Conservation (phyloP, 2,329 filamentous ascomycete species). For the Myriosclerotinia scirpicola region DNA sequence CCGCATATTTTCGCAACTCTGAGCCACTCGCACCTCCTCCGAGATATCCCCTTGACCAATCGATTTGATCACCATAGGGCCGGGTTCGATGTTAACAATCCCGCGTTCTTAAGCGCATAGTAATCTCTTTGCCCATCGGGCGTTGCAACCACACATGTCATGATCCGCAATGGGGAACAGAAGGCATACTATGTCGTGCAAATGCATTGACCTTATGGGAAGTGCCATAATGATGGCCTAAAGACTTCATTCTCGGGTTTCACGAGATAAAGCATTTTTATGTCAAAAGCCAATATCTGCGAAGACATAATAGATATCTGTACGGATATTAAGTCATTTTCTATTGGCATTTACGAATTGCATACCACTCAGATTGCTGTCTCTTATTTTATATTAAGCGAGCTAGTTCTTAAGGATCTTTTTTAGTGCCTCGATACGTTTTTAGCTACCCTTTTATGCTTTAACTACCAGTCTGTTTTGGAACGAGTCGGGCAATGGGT, state of each 20-base stretch:
- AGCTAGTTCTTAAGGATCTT: neutral
- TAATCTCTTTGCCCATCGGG: neutral
- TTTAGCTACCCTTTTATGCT: neutral
- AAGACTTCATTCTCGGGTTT: neutral
- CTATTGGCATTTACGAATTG: neutral
- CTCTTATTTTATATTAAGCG: neutral
- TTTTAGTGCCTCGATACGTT: neutral
- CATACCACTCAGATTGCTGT: neutral
- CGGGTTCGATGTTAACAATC: neutral
- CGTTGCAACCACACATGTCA: neutral
- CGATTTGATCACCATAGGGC: constrained; percentile 1
- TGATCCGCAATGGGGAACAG: neutral
- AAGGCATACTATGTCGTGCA: neutral
- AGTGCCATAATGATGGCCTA: neutral
- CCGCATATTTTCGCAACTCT: neutral
- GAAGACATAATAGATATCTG: constrained; percentile 4
- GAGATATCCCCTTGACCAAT: constrained; percentile 10
- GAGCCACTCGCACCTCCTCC: neutral
- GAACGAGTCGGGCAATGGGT: neutral
- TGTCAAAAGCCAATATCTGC: neutral
- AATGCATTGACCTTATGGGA: neutral
- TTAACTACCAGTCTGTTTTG: neutral
- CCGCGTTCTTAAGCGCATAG: neutral
- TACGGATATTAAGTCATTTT: neutral
- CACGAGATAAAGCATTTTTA: constrained; percentile 4